Base-by-base conservation (phyloP, 768 basidiomycete genomes). In the Serendipita sp. region DNA sequence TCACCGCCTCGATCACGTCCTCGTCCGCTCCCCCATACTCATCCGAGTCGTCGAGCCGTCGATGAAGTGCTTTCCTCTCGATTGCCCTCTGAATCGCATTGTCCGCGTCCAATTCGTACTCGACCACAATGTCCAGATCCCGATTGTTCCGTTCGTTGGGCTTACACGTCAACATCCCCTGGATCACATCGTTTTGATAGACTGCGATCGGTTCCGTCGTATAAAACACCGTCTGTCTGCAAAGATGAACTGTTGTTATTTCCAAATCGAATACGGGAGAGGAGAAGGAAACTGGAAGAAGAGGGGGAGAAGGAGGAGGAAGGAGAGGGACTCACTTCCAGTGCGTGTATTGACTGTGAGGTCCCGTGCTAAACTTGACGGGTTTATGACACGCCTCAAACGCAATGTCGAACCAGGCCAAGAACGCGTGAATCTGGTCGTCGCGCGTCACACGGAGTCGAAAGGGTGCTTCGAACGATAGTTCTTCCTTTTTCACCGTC, bases 341-440 rank as follows among this genome's bases (percentile, higher is more conserved):
- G 72, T 93, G 90, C 28, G 90, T 93, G 75, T 93, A 93, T 73
- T 91, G 88, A 62, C 94, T 90, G 69, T 98, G 96, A 14, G 96
- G 96, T 13, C 96, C 96, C 13, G 96, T 99, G 50, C 92, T 95
- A 75, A 99, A 99, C 69, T 84, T 83, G 65, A 94, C 85, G 71
- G 88, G 90, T 74, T 92, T 96, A 78, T 98, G 96, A 62, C 91
- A 92, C 72, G 88, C 92, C 63, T 89, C 86, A 76, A 99, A 99
- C 43, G 84, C 80, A 70, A 95, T 87, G 72, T 99, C 96, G 75
- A 99, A 99, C 96, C 96, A 99, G 34, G 92, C 93, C 58, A 99
- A 83, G 84, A 97, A 96, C 24, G 96, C 96, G 71, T 99, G 96
- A 28, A 92, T 79, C 71, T 94, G 94, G 71, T 99, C 96, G 70